These are phyloP conservation scores for Erigeron philadelphicus DNA, from an alignment of 140 eudicot genomes.

Conservation along the genomic window DNA sequence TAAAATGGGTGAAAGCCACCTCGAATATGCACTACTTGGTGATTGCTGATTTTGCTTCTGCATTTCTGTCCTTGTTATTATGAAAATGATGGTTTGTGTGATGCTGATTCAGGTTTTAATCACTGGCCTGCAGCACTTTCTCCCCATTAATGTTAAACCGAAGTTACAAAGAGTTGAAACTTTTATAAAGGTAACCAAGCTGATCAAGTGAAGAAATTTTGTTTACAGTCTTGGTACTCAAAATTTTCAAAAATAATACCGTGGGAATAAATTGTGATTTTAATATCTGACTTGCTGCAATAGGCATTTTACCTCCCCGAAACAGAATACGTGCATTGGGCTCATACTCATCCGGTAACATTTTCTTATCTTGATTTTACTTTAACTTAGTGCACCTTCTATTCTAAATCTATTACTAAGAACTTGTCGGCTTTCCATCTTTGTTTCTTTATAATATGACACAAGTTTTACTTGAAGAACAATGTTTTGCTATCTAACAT, in stretches of 20 bases:
- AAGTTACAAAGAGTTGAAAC: slow-evolving; percentile 77
- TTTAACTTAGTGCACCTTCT: not conserved
- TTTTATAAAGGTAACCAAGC: slow-evolving; percentile 66
- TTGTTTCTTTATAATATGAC: not conserved
- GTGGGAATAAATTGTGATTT: slow-evolving; percentile 13
- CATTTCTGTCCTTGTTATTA: slow-evolving; percentile 10
- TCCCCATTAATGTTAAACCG: slow-evolving; percentile 60
- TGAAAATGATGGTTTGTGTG: not conserved
- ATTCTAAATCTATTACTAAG: not conserved
- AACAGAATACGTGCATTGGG: slow-evolving; percentile 93
- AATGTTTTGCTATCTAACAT: not conserved
- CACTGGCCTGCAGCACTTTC: slow-evolving; percentile 83
- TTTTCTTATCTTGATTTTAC: not conserved
- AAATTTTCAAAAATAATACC: slow-evolving; percentile 6
- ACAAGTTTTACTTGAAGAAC: not conserved
- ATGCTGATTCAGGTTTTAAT: slow-evolving; percentile 68
- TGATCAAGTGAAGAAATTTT: not conserved
- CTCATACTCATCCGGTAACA: slow-evolving; percentile 82
- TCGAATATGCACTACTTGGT: not conserved
- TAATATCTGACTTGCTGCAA: slow-evolving; percentile 12
- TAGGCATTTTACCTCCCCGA: slow-evolving; percentile 98
- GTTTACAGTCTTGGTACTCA: slow-evolving; percentile 16
- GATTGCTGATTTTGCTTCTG: slow-evolving; percentile 8
- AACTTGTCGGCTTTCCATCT: not conserved
- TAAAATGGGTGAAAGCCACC: slow-evolving; percentile 1